A percentile compares a stretch with the other conserved stretches of the same genome.
Conservation (phyloP, 306 rosid species). For the Trichosanthes truncata region DNA sequence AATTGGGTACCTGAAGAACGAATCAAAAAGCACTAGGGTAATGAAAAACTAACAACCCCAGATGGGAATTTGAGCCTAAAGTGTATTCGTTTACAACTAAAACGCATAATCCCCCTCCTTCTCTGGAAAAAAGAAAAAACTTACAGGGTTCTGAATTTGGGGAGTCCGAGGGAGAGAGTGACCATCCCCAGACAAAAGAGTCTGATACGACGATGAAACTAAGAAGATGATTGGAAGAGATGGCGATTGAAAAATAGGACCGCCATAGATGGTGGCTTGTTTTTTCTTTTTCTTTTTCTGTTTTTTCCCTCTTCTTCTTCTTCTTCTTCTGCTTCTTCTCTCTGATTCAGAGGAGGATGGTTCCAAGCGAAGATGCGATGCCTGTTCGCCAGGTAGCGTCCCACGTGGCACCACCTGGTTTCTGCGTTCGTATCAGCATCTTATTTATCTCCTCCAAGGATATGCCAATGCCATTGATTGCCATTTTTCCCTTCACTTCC, state of each 20-base stretch:
- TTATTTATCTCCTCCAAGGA: constrained; percentile 45
- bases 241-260: constrained; percentile 30
- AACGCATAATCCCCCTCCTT: not conserved
- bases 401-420: constrained; percentile 69
- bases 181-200: constrained; percentile 1
- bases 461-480: constrained; percentile 32
- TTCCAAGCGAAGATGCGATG: constrained; percentile 48
- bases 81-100: constrained; percentile 13
- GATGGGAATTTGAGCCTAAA: constrained; percentile 13
- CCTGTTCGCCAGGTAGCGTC: constrained; percentile 60
- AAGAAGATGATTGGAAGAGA: constrained; percentile 18
- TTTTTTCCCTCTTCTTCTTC: not conserved
- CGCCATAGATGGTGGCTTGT: constrained; percentile 39
- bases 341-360: constrained; percentile 7
- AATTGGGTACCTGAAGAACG: constrained; percentile 27
- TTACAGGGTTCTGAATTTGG: not conserved
- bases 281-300: too few relatives aligned
- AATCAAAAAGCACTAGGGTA: constrained; percentile 1
- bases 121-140: not conserved
- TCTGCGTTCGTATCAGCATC: constrained; percentile 44
- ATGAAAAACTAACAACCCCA: not conserved
- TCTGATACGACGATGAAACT: constrained; percentile 8
- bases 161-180: constrained; percentile 5
- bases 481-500: not conserved
- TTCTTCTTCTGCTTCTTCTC: not conserved